Base-by-base conservation (phyloP, 2,329 filamentous ascomycete species). In the Paraphaeosphaeria sporulosa region DNA sequence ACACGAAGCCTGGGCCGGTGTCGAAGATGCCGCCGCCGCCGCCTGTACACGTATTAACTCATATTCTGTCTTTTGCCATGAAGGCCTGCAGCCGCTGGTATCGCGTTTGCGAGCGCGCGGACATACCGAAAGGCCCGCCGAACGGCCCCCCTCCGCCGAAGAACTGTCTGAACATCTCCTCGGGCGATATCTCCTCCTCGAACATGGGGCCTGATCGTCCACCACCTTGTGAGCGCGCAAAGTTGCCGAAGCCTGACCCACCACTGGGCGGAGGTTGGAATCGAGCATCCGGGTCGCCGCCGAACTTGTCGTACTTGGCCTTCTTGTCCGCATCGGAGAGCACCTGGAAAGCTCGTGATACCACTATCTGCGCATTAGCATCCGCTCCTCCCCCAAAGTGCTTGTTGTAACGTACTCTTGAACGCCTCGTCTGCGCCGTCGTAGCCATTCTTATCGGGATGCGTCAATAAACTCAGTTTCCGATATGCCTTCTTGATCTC, bases 401-500 rank as follows among this genome's bases (percentile, higher is more conserved):
- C 34, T n/a, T 25, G 34, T 46, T 30, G 4, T 36, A 48, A 61
- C 67, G 38, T 61, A 88, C 86, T 91, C 84, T 99, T 99, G 83
- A 99, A 99, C 34, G 95, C 95, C 82, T 99, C 95, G 77, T 97
- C 95, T 57, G 95, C 94, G 61, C 96, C 89, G 40, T 94, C 90
- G 77, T 97, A 94, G 53, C 94, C 94, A 84, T 99, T 99, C 84
- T 99, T 99, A 84, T 99, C 95, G 64, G 95, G 95, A 83, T 99
- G 95, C 61, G 95, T 99, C 74, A 98, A 85, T 72, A 99, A 83
- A 76, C 91, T 95, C 76, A 96, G 86, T 81, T 97, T 98, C 74
- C 94, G 88, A 81, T 99, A 99, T 7, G 95, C 94, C 83, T 98
- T 98, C 80, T 98, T 99, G 76, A 99, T 93, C 73, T 98, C 94